Evolutionary conservation across 768 basidiomycete species (phyloP), one percentile per base, ranked within the genome.

Genomic region (Hericium coralloides): DNA sequence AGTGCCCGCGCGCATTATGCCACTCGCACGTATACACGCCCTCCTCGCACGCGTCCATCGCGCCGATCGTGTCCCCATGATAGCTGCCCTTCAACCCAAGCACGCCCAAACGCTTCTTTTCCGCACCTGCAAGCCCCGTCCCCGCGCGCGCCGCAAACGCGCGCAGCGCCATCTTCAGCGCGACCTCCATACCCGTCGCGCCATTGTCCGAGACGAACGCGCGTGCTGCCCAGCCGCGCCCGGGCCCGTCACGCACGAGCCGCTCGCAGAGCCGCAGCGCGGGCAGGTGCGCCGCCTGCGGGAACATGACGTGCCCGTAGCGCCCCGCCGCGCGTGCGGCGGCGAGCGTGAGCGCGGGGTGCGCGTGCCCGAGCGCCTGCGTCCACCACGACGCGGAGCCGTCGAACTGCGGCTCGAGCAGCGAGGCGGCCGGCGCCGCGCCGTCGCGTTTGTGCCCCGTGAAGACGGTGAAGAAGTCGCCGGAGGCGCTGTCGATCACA

Each of bases 321-420:
- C 95, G 80, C 8, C 95, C 95, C 17, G 92, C 87, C 6, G 94
- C 93, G 37, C 79, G 77, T 2, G 95, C 94, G 0, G 92, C 95
- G 9, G 95, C 92, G 45, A 95, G 75, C 0, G 90, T 85, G 14
- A 97, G 77, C 0, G 82, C 72, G 0, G 89, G 81, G 62, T 87
- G 73, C 0, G 82, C 85, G 64, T 98, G 95, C 0, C 95, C 95
- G 41, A 97, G 71, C 0, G 87, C 80, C 70, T 98, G 95, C 0
- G 94, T 98, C 93, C 95, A 98, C 95, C 95, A 98, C 12, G 93
- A 95, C 0, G 95, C 95, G 0, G 95, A 97, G 4, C 90, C 87
- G 65, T 98, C 95, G 61, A 93, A 81, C 61, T 90, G 83, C 5
- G 83, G 78, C 53, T 75, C 79, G 62, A 78, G 72, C 55, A 74